Conservation (phyloP, 2,329 filamentous ascomycete species). For the Macroventuria anomochaeta region DNA sequence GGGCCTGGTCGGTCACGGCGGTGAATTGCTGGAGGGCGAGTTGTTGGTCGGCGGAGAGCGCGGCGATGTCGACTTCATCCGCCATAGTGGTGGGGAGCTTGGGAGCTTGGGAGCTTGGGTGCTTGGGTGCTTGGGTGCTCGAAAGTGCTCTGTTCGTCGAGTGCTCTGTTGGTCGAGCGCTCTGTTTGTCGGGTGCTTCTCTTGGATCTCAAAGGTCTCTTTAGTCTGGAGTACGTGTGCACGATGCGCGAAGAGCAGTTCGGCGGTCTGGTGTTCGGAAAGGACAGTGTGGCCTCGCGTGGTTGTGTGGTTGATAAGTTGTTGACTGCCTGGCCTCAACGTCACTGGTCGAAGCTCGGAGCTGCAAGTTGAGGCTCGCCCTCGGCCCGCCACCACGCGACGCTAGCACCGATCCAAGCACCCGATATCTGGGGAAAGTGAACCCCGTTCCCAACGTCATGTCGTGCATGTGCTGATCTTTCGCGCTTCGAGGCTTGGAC, state of each 20-base stretch:
- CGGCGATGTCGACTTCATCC: constrained; percentile 63
- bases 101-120: not conserved
- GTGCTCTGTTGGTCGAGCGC: not conserved
- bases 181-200: too few relatives aligned
- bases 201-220: too few relatives aligned
- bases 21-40: constrained; percentile 86
- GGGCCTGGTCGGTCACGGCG: constrained; percentile 83
- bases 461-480: not conserved
- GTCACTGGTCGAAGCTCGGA: constrained; percentile 5
- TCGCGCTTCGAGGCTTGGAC: not conserved
- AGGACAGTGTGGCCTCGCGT: constrained; percentile 10
- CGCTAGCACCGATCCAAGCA: not conserved
- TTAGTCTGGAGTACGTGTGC: too few relatives aligned
- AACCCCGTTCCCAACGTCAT: not conserved
- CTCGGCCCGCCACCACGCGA: constrained; percentile 15
- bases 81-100: constrained; percentile 41
- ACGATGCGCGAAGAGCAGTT: too few relatives aligned
- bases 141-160: not conserved
- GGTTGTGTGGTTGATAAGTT: not conserved
- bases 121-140: too few relatives aligned
- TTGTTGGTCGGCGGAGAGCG: constrained; percentile 80
- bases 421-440: constrained; percentile 8
- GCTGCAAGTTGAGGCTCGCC: constrained; percentile 6
- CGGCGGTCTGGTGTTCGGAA: not conserved
- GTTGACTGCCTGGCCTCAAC: constrained; percentile 14